Base-by-base conservation (phyloP, 2,329 filamentous ascomycete species). In the Aspergillus sp. region DNA sequence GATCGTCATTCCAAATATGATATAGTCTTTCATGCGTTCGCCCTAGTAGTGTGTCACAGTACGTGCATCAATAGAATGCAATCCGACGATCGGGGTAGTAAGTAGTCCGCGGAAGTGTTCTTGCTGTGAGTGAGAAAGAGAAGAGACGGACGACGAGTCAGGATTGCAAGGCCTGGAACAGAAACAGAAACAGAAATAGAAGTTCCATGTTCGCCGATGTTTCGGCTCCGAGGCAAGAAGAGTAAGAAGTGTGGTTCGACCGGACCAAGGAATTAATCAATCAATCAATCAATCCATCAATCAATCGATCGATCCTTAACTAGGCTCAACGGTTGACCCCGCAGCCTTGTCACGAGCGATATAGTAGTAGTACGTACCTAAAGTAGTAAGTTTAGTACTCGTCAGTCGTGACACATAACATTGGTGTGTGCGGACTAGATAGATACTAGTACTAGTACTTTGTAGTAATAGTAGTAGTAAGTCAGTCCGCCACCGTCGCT, bases 1-100 rank as follows among this genome's bases (percentile, higher is more conserved):
- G 47, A 50, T 50, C 47, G 25, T 50, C 47, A 50, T 30, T 50
- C 47, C 47, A 15, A n/a, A n/a, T 50, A 23, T 30, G n/a, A 50
- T 50, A 11, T 36, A 36, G 32, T n/a, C 27, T 50, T 17, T 11
- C 25, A 10, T 50, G 47, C 23, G 30, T 50, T 19, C 47, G n/a
- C 17, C 47, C 47, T 50, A 50, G 47, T 50, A 50, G 47, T 50
- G n/a, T n/a, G n/a, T n/a, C 47, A 50, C n/a, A 2, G 25, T 32
- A 32, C 41, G 13, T 23, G 41, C 41, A 44, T 36, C 19, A 23
- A n/a, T 13, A 27, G 44, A 30, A 30, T 49, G 23, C 32, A 42
- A 30, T n/a, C 11, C 25, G 21, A 25, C 44, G 23, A 50, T 50
- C 47, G 15, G 25, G 25, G 23, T 27, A 8, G 25, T 1, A 8